Evolutionary conservation across 805 yeast genomes (phyloP), one percentile per base, ranked within the genome.

Genomic region (Metschnikowia vanudenii): DNA sequence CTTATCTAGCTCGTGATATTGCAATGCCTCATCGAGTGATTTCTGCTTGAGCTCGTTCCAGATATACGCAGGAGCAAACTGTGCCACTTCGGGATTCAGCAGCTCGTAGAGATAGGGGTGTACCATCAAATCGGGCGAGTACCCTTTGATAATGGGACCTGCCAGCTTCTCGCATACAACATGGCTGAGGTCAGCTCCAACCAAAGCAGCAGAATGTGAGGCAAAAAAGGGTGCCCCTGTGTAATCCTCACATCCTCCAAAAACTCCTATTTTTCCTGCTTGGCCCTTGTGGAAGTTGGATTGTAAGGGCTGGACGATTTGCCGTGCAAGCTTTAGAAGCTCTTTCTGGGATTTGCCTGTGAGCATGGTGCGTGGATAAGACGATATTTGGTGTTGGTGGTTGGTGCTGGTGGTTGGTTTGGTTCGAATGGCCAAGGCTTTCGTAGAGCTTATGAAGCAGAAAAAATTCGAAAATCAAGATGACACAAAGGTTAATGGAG

Each of bases 171-270:
- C 96, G 68, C 98, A 94, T n/a, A 94, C 75, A 9, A 92, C 76
- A 64, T 92, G 98, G 31, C 92, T 79, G 69, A 94, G 73, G 62
- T 92, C 99, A 43, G 90, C 84, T 0, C 99, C 99, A 41, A 85
- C 75, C 31, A 85, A 67, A 2, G 96, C 87, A 1, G 96, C 80
- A 1, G 96, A 86, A 62, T 86, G 85, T 4, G 95, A 86, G 30
- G 96, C 78, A 63, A 94, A 94, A 65, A 75, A 94, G 1, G 98
- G 98, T 0, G 99, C 99, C 0, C 99, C 99, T 0, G 97, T 91
- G 63, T 90, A 92, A 63, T 92, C 97, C 63, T 87, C 91, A 63
- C 94, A 84, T 1, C 99, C 99, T 18, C 99, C 99, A 51, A 92
- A 78, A 0, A 92, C 88, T 10, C 84, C 88, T 2, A 92, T 73